Base-by-base conservation (phyloP, 306 rosid genomes). In the Potentilla sterilis region DNA sequence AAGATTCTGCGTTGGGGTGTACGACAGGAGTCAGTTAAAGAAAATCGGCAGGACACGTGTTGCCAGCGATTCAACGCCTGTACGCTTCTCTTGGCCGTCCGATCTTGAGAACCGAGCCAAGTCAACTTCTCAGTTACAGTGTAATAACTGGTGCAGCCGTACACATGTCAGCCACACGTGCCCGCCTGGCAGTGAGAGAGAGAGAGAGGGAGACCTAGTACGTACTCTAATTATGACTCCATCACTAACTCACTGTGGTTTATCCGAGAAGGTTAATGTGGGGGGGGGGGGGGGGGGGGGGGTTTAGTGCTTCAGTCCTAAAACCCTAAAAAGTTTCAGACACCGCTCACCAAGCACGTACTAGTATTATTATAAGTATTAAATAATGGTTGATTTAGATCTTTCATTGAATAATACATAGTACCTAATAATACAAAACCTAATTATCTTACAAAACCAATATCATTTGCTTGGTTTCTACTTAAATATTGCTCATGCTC, bases 31-130 rank as follows among this genome's bases (percentile, higher is more conserved):
- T 38, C 35, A 3, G 47, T 9, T 52, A 69, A 69, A 79, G 62
- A 79, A 70, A 79, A 70, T 64, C 82, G 54, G 59, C 55, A 21
- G 55, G 79, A 72, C 88, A 85, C 85, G 88, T 83, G 87, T 82
- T 68, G 55, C 44, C 21, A 28, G 32, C 55, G 4, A 13, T 5
- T 34, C 42, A 48, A 35, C 65, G 57, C 21, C 57, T 65, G 46
- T 34, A 69, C 48, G 72, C 52, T 76, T 35, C 67, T 40, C 41
- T 51, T 58, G 49, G 73, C 83, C 85, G 82, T 79, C 22, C 0
- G 81, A 68, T 71, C 41, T 52, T 37, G 58, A 44, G 14, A 49
- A 69, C 44, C 16, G 82, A 46, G 64, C 72, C 5, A 16, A 48
- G 83, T 69, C 76, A 80, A 75, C 78, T 9, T 6, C 41, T 7